Conservation (phyloP, 345 rosid species). For the Boechera retrofracta region DNA sequence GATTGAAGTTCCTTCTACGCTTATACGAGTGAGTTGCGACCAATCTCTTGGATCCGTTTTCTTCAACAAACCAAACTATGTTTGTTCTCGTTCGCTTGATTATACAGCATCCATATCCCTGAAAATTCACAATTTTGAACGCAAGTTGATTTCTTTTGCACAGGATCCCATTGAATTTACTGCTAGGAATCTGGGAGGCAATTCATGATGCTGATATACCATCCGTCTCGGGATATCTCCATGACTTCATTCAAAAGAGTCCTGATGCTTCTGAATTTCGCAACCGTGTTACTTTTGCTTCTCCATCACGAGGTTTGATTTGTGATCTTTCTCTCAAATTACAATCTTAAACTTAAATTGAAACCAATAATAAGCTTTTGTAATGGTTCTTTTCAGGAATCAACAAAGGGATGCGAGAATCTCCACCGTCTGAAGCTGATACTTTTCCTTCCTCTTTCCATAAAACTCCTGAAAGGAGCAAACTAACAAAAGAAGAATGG, state of each 20-base stretch:
- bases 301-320: slow-evolving; percentile 40
- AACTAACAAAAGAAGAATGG: slow-evolving; percentile 66
- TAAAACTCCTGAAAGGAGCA: slow-evolving; percentile 68
- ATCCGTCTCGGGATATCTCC: slow-evolving; percentile 47
- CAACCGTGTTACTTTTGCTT: slow-evolving; percentile 23
- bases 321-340: slow-evolving; percentile 16
- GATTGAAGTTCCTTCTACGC: slow-evolving; percentile 55
- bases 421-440: slow-evolving; percentile 52
- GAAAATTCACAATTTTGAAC: slow-evolving; percentile 15
- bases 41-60: slow-evolving; percentile 6
- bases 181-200: slow-evolving; percentile 43
- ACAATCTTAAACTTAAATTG: slow-evolving; percentile 17
- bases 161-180: slow-evolving; percentile 60
- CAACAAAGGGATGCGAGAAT: slow-evolving; percentile 39
- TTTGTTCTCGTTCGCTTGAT: background rate
- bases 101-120: background rate
- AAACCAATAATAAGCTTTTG: slow-evolving; percentile 24
- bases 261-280: slow-evolving; percentile 45
- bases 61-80: background rate
- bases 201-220: slow-evolving; percentile 55
- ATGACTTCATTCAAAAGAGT: slow-evolving; percentile 31
- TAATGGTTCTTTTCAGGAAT: slow-evolving; percentile 49
- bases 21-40: slow-evolving; percentile 55
- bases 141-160: slow-evolving; percentile 42
- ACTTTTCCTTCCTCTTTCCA: slow-evolving; percentile 71